Evolutionary conservation across 768 basidiomycete genomes (phyloP).

Genomic region (Crucibulum laeve): DNA sequence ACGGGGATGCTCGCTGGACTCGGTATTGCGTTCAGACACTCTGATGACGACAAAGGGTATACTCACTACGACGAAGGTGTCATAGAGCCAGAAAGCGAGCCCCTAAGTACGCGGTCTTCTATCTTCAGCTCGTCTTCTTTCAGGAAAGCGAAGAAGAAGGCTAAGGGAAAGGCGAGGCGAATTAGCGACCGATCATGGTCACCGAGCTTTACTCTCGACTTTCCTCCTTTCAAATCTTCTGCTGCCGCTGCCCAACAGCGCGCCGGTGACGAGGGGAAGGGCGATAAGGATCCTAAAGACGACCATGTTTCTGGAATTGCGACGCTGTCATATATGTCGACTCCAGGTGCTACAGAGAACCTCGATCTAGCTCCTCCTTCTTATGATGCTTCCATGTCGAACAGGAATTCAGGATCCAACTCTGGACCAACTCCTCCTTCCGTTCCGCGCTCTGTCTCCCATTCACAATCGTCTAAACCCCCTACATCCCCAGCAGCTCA

Average conservation of each 20-base stretch:
- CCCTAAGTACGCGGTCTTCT: constrained; percentile 20
- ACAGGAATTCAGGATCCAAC: constrained; percentile 11
- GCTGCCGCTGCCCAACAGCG: background rate
- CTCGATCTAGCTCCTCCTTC: constrained; percentile 22
- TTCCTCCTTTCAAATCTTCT: constrained; percentile 23
- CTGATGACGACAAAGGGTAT: constrained; percentile 17
- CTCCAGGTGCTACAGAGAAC: constrained; percentile 11
- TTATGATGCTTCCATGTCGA: constrained; percentile 22
- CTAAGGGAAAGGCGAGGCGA: constrained; percentile 20
- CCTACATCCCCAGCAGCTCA: constrained; percentile 7
- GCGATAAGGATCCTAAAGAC: constrained; percentile 1
- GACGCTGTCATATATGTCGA: constrained; percentile 19
- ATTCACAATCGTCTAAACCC: constrained; percentile 9
- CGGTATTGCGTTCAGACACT: constrained; percentile 39
- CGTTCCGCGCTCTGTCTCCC: constrained; percentile 21
- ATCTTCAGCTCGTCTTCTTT: constrained; percentile 14
- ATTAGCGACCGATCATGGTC: constrained; percentile 30
- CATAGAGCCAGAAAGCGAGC: constrained; percentile 6
- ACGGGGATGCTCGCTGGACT: constrained; percentile 25
- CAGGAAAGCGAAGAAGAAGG: constrained; percentile 3
- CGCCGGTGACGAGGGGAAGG: constrained; percentile 4
- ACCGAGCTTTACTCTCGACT: constrained; percentile 27
- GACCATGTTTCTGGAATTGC: constrained; percentile 6
- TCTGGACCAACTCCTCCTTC: constrained; percentile 15
- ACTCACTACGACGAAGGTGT: constrained; percentile 10